phyloP scores from a whole-genome alignment of 306 rosid species.

The Cucurbita maxima region DNA sequence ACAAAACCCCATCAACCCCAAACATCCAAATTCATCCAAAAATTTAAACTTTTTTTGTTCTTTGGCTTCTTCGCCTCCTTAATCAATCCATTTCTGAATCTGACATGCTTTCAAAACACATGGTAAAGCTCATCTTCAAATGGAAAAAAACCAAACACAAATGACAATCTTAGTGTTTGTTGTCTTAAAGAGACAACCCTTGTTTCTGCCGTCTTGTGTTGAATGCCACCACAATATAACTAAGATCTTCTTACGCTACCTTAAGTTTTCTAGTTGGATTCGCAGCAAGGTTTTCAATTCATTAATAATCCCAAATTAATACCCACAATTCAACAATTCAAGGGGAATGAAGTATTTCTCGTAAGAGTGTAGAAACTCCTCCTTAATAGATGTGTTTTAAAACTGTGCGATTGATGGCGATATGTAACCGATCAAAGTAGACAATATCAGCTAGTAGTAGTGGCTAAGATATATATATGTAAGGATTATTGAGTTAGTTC shows the following conservation, averaged over 20 bases:
- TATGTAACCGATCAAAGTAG: too few relatives aligned
- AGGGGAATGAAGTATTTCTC: too few relatives aligned
- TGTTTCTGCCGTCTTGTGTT: constrained; percentile 6
- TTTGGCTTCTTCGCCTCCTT: background rate
- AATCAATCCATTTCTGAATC: background rate
- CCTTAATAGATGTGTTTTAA: too few relatives aligned
- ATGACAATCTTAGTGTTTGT: background rate
- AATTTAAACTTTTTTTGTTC: background rate
- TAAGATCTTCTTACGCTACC: background rate
- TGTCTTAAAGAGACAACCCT: background rate
- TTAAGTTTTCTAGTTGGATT: background rate
- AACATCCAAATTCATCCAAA: background rate
- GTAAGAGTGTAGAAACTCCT: too few relatives aligned
- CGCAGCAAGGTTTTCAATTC: background rate
- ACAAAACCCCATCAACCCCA: background rate
- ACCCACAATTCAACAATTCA: too few relatives aligned
- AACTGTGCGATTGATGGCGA: too few relatives aligned
- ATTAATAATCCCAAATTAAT: too few relatives aligned
- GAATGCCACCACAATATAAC: background rate
- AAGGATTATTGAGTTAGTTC: background rate
- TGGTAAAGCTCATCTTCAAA: background rate
- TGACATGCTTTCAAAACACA: background rate
- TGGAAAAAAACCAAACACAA: background rate
- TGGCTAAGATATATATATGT: too few relatives aligned
- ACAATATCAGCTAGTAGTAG: too few relatives aligned